Conservation (phyloP, 1,284 basidiomycete genomes). For the Peniophora sp. region DNA sequence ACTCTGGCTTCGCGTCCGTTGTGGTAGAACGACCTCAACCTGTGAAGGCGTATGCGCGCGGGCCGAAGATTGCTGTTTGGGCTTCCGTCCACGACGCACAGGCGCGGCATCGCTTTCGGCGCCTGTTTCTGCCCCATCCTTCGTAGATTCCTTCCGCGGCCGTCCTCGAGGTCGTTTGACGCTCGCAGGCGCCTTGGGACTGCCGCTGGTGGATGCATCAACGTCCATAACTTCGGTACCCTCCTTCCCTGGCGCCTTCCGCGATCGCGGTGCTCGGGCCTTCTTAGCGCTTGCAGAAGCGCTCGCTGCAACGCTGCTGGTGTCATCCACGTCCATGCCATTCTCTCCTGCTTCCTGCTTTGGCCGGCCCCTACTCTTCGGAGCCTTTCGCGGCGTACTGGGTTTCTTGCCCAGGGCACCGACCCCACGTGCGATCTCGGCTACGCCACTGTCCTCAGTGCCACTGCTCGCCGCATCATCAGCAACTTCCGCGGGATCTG, state of each 20-base stretch:
- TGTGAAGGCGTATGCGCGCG: neutral
- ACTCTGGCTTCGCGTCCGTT: constrained; percentile 11
- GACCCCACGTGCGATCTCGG: constrained; percentile 19
- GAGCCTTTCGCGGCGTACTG: constrained; percentile 3
- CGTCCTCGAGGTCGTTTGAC: constrained; percentile 17
- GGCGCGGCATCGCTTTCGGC: neutral
- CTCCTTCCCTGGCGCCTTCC: constrained; percentile 5
- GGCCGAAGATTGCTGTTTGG: neutral
- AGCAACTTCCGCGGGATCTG: constrained; percentile 17
- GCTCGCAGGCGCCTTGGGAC: constrained; percentile 3
- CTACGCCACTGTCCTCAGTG: constrained; percentile 23
- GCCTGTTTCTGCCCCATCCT: neutral
- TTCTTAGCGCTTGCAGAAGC: neutral
- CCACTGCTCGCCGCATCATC: constrained; percentile 23
- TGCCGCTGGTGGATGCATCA: constrained; percentile 5
- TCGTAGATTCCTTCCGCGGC: constrained; percentile 3
- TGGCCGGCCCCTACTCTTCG: constrained; percentile 11
- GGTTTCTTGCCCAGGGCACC: constrained; percentile 11
- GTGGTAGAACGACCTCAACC: constrained; percentile 11
- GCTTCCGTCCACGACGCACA: neutral
- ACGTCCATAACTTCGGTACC: constrained; percentile 9
- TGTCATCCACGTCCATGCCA: constrained; percentile 21
- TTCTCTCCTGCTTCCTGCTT: constrained; percentile 13
- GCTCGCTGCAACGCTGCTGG: neutral
- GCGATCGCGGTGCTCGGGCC: neutral